Conservation (phyloP, 2,329 filamentous ascomycete genomes). For the Fusarium tuaranense region DNA sequence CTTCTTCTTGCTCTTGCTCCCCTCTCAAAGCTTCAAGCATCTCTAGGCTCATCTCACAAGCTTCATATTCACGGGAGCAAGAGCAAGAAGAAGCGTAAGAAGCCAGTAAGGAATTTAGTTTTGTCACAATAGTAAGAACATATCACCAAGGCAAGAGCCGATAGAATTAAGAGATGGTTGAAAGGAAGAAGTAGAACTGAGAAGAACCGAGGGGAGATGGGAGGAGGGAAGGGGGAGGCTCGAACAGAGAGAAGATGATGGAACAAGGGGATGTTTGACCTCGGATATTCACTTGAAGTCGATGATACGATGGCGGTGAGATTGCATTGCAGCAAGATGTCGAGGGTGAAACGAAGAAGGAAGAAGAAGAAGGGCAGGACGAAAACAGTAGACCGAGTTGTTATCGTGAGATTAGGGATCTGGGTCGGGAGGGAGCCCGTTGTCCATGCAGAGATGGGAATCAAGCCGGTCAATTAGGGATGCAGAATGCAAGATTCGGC, state of each 20-base stretch:
- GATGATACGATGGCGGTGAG: slow-evolving; percentile 21
- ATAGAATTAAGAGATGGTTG: not conserved
- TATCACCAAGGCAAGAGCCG: not conserved
- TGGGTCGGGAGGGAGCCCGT: slow-evolving; percentile 36
- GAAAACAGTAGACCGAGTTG: slow-evolving; percentile 37
- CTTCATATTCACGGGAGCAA: no score
- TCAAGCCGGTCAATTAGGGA: slow-evolving; percentile 13
- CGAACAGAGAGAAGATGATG: not conserved
- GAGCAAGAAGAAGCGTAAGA: not conserved
- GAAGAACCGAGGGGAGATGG: not conserved
- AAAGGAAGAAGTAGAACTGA: not conserved
- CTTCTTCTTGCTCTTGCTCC: no score
- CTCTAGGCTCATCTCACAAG: no score
- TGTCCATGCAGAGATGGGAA: slow-evolving; percentile 5
- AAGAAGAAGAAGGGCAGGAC: slow-evolving; percentile 10
- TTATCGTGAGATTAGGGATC: slow-evolving; percentile 37
- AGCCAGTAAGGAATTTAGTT: not conserved
- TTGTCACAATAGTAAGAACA: not conserved
- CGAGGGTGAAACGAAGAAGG: slow-evolving; percentile 7
- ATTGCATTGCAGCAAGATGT: slow-evolving; percentile 1
- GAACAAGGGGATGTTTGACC: not conserved
- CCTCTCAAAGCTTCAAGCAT: no score
- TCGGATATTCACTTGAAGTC: slow-evolving; percentile 2
- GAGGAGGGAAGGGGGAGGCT: not conserved
- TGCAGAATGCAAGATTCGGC: slow-evolving; percentile 29